Percentiles rank a stretch among this genome's conserved stretches.
Evolutionary conservation across 192 early-diverging fungal genomes (phyloP).

Genomic region (Rhizoclosmatium globosum): DNA sequence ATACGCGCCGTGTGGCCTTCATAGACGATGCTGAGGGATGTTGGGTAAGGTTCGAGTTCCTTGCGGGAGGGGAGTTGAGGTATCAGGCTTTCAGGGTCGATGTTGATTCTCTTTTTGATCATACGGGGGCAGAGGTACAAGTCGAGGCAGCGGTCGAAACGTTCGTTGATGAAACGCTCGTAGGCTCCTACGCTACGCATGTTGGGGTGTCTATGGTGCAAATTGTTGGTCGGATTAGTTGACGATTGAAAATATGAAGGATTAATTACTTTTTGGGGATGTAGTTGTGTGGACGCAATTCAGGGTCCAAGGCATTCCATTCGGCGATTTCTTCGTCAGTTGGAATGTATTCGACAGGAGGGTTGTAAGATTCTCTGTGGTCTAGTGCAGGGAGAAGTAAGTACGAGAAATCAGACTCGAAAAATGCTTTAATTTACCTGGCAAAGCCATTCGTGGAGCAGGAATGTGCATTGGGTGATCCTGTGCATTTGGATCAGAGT

Average conservation of each 20-base stretch:
- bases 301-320: conserved; percentile 83
- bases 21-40: conserved; percentile 77
- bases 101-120: conserved; percentile 83
- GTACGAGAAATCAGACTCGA: background rate
- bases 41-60: conserved; percentile 95
- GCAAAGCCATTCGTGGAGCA: conserved; percentile 88
- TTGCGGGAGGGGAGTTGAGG: conserved; percentile 95
- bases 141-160: conserved; percentile 96
- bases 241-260: background rate
- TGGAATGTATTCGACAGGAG: conserved; percentile 91
- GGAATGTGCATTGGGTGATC: conserved; percentile 79
- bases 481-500: conserved; percentile 67
- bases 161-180: conserved; percentile 88
- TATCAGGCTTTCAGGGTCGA: conserved; percentile 91
- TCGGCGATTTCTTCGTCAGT: conserved; percentile 80
- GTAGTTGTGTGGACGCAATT: conserved; percentile 73
- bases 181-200: conserved; percentile 91
- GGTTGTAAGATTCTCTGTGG: conserved; percentile 96
- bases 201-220: conserved; percentile 56
- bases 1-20: conserved; percentile 84
- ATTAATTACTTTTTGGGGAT: conserved; percentile 67
- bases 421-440: conserved; percentile 53
- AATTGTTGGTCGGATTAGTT: conserved; percentile 2
- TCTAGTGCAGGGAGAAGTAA: conserved; percentile 22
- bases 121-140: conserved; percentile 95